Base-by-base conservation (phyloP, 164 flowering plant genomes). In the Nelumbo lutea region DNA sequence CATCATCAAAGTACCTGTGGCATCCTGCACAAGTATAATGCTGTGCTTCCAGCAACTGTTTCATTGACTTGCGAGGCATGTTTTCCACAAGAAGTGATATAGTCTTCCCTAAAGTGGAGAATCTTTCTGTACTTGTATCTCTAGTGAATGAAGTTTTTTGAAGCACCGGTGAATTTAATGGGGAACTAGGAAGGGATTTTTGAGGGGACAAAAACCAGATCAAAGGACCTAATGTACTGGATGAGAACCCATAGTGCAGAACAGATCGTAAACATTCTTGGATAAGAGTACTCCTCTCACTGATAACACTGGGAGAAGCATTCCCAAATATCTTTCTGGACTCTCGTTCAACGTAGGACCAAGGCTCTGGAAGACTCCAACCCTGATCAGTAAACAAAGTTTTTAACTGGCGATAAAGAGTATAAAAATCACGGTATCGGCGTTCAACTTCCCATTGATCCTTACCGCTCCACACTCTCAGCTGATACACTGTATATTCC, bases 371-470 rank as follows among this genome's bases (percentile, higher is more conserved):
- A 76, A 95, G 93, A 70, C 15, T 73, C 84, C 81, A 80, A 15
- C 90, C 97, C 44, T 78, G 86, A 46, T 83, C 83, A n/a, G 82
- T 75, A 77, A 76, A 92, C 6, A 79, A 59, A 52, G 79, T 70
- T 76, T 90, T 89, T 77, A 95, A 62, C 41, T 84, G 85, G 50
- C 82, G 85, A 77, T 89, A 87, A 52, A 95, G 97, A 61, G 90
- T 79, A 74, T 61, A 76, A 72, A 95, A 95, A 72, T 95, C 98
- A 69, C 97, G 94, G 70, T 95, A 95, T 61, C 98, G 82, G 11
- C 88, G 89, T 75, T 92, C 98, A 65, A 92, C 87, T 73, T 95
- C 97, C 97, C 97, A 95, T 4, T 84, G 83, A 53, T 85, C 81
- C 53, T 77, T 75, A 69, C 94, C 96, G 74, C 87, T 84, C 90